These are phyloP conservation scores for Amanita fuliginea DNA, from an alignment of 768 basidiomycete genomes.

Conservation along the genomic window DNA sequence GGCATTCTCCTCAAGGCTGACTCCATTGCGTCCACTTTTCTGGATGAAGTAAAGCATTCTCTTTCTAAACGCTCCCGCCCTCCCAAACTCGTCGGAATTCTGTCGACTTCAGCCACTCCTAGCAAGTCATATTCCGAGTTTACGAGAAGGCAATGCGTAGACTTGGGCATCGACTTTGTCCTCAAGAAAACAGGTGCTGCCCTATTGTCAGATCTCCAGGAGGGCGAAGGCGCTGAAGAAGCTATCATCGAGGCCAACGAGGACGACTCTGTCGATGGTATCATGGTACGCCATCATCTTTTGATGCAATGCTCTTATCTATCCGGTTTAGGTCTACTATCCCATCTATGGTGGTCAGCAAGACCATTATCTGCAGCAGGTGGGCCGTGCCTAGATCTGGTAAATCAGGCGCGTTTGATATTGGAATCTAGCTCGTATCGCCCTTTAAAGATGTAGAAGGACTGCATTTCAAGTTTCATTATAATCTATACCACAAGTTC, in stretches of 20 bases:
- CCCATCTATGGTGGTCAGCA: slow-evolving; percentile 89
- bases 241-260: slow-evolving; percentile 94
- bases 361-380: slow-evolving; percentile 97
- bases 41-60: slow-evolving; percentile 50
- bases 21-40: slow-evolving; percentile 58
- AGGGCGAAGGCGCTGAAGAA: slow-evolving; percentile 90
- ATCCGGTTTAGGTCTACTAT: slow-evolving; percentile 73
- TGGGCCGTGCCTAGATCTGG: slow-evolving; percentile 15
- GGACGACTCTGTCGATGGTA: slow-evolving; percentile 75
- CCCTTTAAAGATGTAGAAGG: slow-evolving; percentile 98
- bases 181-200: slow-evolving; percentile 64
- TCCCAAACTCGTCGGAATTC: slow-evolving; percentile 84
- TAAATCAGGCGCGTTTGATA: background rate
- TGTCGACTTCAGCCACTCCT: slow-evolving; percentile 74
- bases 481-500: slow-evolving; percentile 93
- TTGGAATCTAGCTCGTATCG: slow-evolving; percentile 60
- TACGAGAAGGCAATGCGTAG: slow-evolving; percentile 83
- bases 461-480: slow-evolving; percentile 91
- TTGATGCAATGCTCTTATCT: background rate
- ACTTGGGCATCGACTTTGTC: slow-evolving; percentile 80
- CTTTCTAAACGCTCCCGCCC: slow-evolving; percentile 24
- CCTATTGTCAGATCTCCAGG: slow-evolving; percentile 40
- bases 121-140: slow-evolving; percentile 83
- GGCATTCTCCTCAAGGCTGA: slow-evolving; percentile 76
- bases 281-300: slow-evolving; percentile 61